These are phyloP conservation scores for Sporothrix dimorphospora DNA, from an alignment of 2,329 filamentous ascomycete genomes.

Conservation along the genomic window DNA sequence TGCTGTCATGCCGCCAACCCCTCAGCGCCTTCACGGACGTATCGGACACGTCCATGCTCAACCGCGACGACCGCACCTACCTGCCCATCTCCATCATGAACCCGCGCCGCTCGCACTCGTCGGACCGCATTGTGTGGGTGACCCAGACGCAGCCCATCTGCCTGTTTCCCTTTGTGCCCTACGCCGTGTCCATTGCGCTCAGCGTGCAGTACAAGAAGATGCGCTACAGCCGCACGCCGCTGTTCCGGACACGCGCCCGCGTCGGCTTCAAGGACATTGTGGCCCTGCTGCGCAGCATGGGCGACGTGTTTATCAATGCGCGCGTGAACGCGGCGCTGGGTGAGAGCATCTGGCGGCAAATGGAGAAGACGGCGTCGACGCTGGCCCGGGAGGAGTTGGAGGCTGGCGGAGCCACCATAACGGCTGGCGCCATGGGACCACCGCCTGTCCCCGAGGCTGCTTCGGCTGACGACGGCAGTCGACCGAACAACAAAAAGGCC, in stretches of 20 bases:
- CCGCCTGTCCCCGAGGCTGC: not conserved
- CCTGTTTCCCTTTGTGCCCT: slow-evolving; percentile 62
- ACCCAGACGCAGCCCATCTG: slow-evolving; percentile 55
- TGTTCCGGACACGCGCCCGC: slow-evolving; percentile 61
- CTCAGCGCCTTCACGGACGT: slow-evolving; percentile 40
- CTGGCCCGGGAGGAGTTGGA: slow-evolving; percentile 38
- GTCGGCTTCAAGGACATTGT: slow-evolving; percentile 59
- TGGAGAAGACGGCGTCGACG: slow-evolving; percentile 57
- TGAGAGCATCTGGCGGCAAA: slow-evolving; percentile 58
- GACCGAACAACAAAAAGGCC: not conserved
- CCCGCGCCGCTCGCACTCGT: slow-evolving; percentile 59
- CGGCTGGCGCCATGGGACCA: not conserved
- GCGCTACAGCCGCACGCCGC: slow-evolving; percentile 61
- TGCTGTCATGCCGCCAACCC: slow-evolving; percentile 62
- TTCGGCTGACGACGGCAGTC: not conserved
- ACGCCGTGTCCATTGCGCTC: slow-evolving; percentile 63
- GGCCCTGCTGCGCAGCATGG: slow-evolving; percentile 54
- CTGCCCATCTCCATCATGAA: slow-evolving; percentile 54
- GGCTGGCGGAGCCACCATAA: not conserved
- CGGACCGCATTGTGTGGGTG: slow-evolving; percentile 61
- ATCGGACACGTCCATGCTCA: slow-evolving; percentile 37
- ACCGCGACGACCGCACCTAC: slow-evolving; percentile 45
- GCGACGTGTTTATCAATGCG: slow-evolving; percentile 62
- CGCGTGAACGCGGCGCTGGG: slow-evolving; percentile 59
- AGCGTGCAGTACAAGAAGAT: slow-evolving; percentile 67